Percentiles rank a stretch among this genome's conserved stretches.
Evolutionary conservation across 2,329 filamentous ascomycete genomes (phyloP).

Genomic region (Claviceps digitariae): DNA sequence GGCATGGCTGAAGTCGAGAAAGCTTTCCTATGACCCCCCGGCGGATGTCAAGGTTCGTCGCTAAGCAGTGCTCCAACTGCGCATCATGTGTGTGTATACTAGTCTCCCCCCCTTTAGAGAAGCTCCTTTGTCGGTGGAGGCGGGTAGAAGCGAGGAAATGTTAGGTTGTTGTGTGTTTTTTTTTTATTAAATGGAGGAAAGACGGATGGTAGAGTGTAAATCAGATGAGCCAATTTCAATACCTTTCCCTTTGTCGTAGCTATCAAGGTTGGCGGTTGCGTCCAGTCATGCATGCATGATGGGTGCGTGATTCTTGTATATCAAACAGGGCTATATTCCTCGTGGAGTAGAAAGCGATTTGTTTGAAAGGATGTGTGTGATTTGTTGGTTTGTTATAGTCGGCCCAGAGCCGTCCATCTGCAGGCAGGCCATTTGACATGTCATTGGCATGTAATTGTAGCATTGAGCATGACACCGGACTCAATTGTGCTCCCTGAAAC

Average conservation of each 20-base stretch:
- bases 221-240: slow-evolving; percentile 33
- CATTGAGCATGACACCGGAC: too few species aligned
- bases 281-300: not conserved
- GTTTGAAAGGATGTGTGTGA: too few species aligned
- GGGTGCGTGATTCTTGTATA: not conserved
- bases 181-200: slow-evolving; percentile 12
- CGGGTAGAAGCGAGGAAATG: slow-evolving; percentile 23
- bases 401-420: too few species aligned
- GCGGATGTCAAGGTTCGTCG: slow-evolving; percentile 36
- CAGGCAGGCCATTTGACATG: too few species aligned
- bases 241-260: slow-evolving; percentile 12
- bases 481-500: too few species aligned
- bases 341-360: too few species aligned
- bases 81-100: slow-evolving; percentile 28
- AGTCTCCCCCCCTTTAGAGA: slow-evolving; percentile 27
- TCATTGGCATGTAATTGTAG: too few species aligned
- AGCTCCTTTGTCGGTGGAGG: slow-evolving; percentile 30
- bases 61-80: slow-evolving; percentile 21
- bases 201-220: slow-evolving; percentile 34
- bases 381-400: too few species aligned
- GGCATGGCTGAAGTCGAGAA: slow-evolving; percentile 88
- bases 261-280: not conserved
- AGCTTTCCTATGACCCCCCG: slow-evolving; percentile 79
- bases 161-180: slow-evolving; percentile 14
- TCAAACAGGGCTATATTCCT: too few species aligned